phyloP scores from a whole-genome alignment of 352 stramenopile species.

The Phytophthora ohioensis region DNA sequence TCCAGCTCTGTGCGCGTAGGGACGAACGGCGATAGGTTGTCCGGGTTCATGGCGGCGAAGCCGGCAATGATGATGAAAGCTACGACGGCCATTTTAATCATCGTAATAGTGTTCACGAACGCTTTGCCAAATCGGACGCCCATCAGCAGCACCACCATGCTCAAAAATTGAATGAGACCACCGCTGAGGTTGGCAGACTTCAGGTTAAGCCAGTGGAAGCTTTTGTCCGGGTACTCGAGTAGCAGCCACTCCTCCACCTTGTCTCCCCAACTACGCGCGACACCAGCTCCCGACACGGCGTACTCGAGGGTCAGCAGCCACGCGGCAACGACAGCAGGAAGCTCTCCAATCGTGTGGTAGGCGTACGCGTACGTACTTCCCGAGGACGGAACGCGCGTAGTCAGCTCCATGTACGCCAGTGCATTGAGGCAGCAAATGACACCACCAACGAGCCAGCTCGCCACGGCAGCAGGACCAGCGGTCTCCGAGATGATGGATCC shows the following conservation, averaged over 20 bases:
- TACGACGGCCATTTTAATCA: constrained; percentile 80
- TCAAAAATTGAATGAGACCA: constrained; percentile 68
- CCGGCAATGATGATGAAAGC: constrained; percentile 91
- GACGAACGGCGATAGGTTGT: constrained; percentile 90
- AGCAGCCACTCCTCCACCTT: constrained; percentile 86
- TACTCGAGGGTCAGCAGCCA: constrained; percentile 92
- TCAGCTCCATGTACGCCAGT: constrained; percentile 90
- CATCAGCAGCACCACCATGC: constrained; percentile 72
- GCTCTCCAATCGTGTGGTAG: constrained; percentile 91
- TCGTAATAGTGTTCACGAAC: constrained; percentile 89
- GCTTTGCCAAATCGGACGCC: constrained; percentile 88
- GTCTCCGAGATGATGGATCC: constrained; percentile 72
- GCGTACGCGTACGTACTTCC: constrained; percentile 93
- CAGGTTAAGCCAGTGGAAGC: constrained; percentile 62
- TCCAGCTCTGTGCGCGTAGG: constrained; percentile 41
- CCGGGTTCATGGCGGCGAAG: constrained; percentile 74
- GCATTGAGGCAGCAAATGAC: constrained; percentile 78
- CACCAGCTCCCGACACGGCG: constrained; percentile 85
- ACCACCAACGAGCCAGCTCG: constrained; percentile 81
- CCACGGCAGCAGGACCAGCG: constrained; percentile 74
- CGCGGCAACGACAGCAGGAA: constrained; percentile 87
- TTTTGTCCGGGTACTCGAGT: constrained; percentile 47
- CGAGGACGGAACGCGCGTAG: constrained; percentile 80
- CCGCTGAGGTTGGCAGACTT: constrained; percentile 58
- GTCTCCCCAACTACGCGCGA: constrained; percentile 92